Evolutionary conservation across 371 early-diverging fungal species (phyloP).

Genomic region (Mucor irregularis): DNA sequence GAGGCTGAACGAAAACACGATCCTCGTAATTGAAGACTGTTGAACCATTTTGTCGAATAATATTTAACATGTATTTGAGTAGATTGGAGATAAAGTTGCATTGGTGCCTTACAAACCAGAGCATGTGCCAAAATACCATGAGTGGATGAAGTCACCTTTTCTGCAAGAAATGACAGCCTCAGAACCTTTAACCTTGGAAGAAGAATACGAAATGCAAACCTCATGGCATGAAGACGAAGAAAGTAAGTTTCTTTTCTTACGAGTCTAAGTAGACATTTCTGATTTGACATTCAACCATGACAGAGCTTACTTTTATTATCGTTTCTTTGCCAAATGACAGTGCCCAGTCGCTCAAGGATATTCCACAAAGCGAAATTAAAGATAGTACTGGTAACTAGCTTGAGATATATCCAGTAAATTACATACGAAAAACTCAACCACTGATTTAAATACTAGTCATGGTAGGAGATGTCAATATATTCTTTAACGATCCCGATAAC

Average conservation of each 20-base stretch:
- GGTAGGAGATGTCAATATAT: conserved; percentile 95
- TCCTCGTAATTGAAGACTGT: conserved; percentile 37
- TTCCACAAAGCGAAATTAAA: conserved; percentile 41
- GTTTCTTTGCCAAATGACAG: conserved; percentile 36
- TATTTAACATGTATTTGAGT: neutral
- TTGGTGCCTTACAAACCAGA: conserved; percentile 85
- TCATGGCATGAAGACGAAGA: conserved; percentile 85
- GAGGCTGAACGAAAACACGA: conserved; percentile 36
- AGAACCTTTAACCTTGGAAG: conserved; percentile 86
- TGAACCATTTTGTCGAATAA: neutral
- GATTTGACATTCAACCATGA: neutral
- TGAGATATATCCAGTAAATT: too few species aligned
- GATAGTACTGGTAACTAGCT: conserved; percentile 41
- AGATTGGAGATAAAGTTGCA: conserved; percentile 68
- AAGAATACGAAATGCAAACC: conserved; percentile 93
- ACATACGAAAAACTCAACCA: too few species aligned
- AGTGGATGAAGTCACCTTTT: conserved; percentile 92
- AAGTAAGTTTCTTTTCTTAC: conserved; percentile 47
- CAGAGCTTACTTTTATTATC: conserved; percentile 76
- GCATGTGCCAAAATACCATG: conserved; percentile 88
- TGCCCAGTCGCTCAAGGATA: conserved; percentile 7
- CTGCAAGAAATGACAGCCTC: conserved; percentile 93
- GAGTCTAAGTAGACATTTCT: neutral
- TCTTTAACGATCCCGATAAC: conserved; percentile 77
- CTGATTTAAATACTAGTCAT: conserved; percentile 53